Base-by-base conservation (phyloP, 2,329 filamentous ascomycete genomes). In the Monosporascus sp. region DNA sequence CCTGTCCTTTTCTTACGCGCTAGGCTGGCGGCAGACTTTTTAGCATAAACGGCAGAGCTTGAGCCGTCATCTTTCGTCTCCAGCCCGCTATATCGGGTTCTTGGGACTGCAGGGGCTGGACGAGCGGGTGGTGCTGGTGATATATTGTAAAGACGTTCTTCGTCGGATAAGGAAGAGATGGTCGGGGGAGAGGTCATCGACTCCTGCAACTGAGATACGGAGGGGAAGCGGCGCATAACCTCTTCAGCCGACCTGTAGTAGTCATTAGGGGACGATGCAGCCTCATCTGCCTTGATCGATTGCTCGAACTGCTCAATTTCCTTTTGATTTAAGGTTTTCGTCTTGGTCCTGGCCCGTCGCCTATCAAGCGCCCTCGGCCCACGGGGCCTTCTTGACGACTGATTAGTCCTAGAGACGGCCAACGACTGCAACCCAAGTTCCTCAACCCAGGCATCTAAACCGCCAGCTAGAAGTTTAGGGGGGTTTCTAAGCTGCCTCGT, bases 301-400 rank as follows among this genome's bases (percentile, higher is more conserved):
- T 90, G 85, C 63, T 92, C 82, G 89, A 91, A 97, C 44, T 81
- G 82, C 53, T 82, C 83, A 58, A 94, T 84, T 66, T 97, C 93
- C 57, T 93, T 89, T 5, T 84, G 81, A 56, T 90, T 87, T 48
- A 97, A 80, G 1, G 88, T 87, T 52, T 85, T 87, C 2, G 76
- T 75, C 50, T 77, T 71, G 49, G 78, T 79, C 48, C 73, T 78
- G 7, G 74, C 71, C 50, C 69, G 70, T 37, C 66, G 67, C 55
- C 70, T 69, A 53, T 67, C 64, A 51, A 48, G 43, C 35, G 52
- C 48, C 47, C 53, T 55, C 41, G 55, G 55, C 14, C 55, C 48
- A 47, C 54, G 55, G 8, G 51, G 53, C 43, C 56, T 52, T 51
- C 51, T 50, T 35, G 15, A 39, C 46, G n/a, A 47, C 53, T 20